Percentiles rank a stretch among this genome's conserved stretches.
phyloP scores from a whole-genome alignment of 345 rosid species.

The Atalantia buxifolia region DNA sequence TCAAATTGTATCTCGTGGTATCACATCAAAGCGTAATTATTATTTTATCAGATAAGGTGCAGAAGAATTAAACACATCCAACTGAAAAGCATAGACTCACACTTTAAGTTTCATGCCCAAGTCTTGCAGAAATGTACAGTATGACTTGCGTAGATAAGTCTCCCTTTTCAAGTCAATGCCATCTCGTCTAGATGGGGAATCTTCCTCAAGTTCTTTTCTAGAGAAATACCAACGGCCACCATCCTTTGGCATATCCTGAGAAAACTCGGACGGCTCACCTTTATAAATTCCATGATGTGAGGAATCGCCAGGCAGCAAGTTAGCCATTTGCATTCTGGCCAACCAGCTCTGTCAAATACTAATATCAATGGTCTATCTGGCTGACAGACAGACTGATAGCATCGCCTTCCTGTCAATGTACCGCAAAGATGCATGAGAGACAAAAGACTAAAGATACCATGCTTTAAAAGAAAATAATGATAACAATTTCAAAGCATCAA shows the following conservation, averaged over 20 bases:
- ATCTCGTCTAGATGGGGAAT: conserved; percentile 53
- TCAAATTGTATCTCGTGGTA: neutral
- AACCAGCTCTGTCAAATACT: neutral
- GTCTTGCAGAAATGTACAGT: conserved; percentile 63
- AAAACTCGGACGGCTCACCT: neutral
- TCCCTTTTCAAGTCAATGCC: conserved; percentile 60
- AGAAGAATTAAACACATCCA: conserved; percentile 3
- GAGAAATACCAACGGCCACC: conserved; percentile 51
- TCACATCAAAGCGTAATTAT: neutral
- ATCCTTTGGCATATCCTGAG: conserved; percentile 4
- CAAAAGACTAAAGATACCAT: neutral
- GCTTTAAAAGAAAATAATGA: neutral
- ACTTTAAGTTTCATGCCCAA: conserved; percentile 68
- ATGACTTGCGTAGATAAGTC: conserved; percentile 54
- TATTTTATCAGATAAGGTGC: neutral
- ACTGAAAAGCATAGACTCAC: conserved; percentile 34
- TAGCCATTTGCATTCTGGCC: neutral
- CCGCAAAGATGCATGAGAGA: neutral
- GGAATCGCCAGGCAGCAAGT: conserved; percentile 7
- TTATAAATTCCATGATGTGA: conserved; percentile 1
- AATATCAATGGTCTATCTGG: neutral
- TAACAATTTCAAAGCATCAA: neutral
- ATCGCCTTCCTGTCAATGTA: neutral
- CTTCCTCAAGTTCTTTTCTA: conserved; percentile 55
- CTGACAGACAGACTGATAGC: neutral